Evolutionary conservation across 2,329 filamentous ascomycete species (phyloP), one percentile per base, ranked within the genome.

Genomic region (Phaeoacremonium minimum): DNA sequence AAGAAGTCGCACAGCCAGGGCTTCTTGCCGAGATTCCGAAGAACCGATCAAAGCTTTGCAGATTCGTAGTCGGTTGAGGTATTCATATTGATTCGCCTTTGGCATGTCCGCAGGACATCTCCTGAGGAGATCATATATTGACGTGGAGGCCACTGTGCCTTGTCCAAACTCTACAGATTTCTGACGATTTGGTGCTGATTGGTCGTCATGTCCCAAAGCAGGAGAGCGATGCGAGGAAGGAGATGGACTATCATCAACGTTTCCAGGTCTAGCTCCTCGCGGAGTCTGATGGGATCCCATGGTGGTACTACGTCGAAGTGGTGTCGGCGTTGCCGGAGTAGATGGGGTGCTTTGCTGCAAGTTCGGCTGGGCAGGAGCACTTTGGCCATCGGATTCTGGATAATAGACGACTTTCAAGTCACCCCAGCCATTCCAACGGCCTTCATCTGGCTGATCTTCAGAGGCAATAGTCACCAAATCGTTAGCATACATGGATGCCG

Each of bases 341-440:
- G 75, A 73, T 7, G 70, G 61, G 32, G 48, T 42, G 19, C 49
- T 47, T 19, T 45, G 41, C 9, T 53, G 51, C 9, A 32, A 38
- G 2, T 28, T 20, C 5, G 33, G 37, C 7, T 43, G 39, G 14
- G 51, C 42, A 15, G 42, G 20, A 11, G 40, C 28, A 13, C 47
- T 42, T 33, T 57, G 53, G 28, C 32, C 35, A 14, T 52, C 51
- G 13, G 52, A 48, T 60, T 64, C 61, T 4, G 76, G 73, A 51
- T 95, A 95, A 61, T 95, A 97, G 15, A 80, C 77, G 35, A 97
- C 64, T 49, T 81, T 83, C 33, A 97, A 75, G 52, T 85, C 80
- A 15, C 85, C 86, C 83, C 88, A 95, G 38, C 85, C 81, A 42
- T 80, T 76, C 83, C 86, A 94, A 15, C 69, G 63, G 16, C 55